Base-by-base conservation (phyloP, 108 stramenopile genomes). In the Nannochloropsis gaditana region DNA sequence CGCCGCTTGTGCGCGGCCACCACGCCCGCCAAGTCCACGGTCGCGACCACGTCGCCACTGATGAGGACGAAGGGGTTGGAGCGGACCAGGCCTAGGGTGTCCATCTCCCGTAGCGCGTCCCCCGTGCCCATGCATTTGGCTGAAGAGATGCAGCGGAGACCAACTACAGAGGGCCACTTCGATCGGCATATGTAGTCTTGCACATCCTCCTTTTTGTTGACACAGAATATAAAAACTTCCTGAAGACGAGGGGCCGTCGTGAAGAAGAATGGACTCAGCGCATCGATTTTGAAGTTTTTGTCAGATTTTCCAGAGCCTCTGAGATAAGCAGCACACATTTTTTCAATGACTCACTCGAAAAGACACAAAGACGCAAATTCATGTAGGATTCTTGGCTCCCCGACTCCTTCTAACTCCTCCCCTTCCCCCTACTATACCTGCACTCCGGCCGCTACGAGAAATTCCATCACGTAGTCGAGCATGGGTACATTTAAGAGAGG, bases 11-110 rank as follows among this genome's bases (percentile, higher is more conserved):
- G 97, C 10, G 86, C 91, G 41, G 86, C 84, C 83, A 97, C 59
- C 59, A 73, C 59, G 19, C 19, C 59, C 8, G 59, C 59, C n/a
- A 98, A 82, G 85, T 97, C 93, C 73, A 97, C 92, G 90, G 96
- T 97, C 82, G 95, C 92, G 10, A 99, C 92, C 15, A 95, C 95
- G 91, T 99, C 97, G 8, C 96, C 96, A 83, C 88, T 91, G 87
- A 97, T 92, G n/a, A 99, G 88, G 1, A 99, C 86, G 88, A 99
- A 99, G 5, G 98, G 98, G 92, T 98, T 96, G 43, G 93, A 93
- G 82, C 96, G 93, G 79, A 99, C 92, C n/a, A 96, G 82, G 85
- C 94, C 94, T n/a, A 93, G 90, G 84, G 93, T 92, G 88, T 99
- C 97, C 45, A 99, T 87, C 88, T 99, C 97, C 17, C 98, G 93